Base-by-base conservation (phyloP, 129 eudicot species). In the Chrysanthemum seticuspe region DNA sequence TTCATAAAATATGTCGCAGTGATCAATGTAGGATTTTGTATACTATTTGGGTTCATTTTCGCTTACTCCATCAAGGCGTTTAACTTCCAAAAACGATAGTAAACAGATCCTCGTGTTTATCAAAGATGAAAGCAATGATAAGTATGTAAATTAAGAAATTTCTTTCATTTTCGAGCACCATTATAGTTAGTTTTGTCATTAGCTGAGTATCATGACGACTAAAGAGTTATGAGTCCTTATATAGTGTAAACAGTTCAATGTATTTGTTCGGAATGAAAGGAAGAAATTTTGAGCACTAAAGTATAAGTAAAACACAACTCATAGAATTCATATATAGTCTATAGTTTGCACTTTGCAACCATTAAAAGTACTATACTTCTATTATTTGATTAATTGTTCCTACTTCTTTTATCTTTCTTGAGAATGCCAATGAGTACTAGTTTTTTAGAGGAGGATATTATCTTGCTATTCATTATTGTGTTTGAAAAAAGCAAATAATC, bases 21-120 rank as follows among this genome's bases (percentile, higher is more conserved):
- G 2, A 85, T 92, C 36, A 75, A 81, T 16, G 79, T 77, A 10
- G 97, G 93, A 29, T 63, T 85, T 31, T 75, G 83, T 65, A 85
- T 86, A 54, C 73, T 88, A 6, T 92, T 92, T 57, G 92, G 89
- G 58, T 85, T 88, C 83, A 87, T 85, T 70, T 92, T 88, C 65
- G 97, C 96, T 4, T 88, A 76, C 76, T 86, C 97, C 50, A 87
- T 92, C 72, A 92, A 81, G 82, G 77, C 87, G 9, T 87, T 88
- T 73, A 92, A 92, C 86, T 92, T 92, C 87, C 97, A 92, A 81
- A 88, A 81, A 81, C 83, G 97, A 75, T 92, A 81, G 77, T 74
- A 13, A 62, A 34, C 50, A 3, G 29, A 47, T 31, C 59, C 29
- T 47, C 47, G 50, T n/a, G 31, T 58, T 19, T 68, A 67, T 57